These are phyloP conservation scores for Apiospora arundinis DNA, from an alignment of 2,329 filamentous ascomycete genomes.

Conservation along the genomic window DNA sequence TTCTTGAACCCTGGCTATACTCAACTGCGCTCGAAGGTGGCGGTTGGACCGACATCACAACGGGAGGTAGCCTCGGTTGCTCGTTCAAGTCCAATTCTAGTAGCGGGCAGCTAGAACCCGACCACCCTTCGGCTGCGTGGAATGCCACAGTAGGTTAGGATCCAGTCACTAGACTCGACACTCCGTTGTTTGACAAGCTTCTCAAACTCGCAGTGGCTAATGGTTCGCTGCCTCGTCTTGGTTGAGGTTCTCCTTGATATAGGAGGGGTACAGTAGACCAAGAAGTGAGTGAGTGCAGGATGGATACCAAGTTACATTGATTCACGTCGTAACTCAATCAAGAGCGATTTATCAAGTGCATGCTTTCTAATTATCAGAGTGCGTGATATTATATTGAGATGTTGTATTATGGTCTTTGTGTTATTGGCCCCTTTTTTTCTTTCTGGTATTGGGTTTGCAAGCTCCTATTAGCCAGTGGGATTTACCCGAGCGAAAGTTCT, in stretches of 20 bases:
- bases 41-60: slow-evolving; percentile 42
- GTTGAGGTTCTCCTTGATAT: background rate
- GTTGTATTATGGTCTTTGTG: background rate
- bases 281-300: too few species aligned
- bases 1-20: slow-evolving; percentile 71
- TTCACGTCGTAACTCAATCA: background rate
- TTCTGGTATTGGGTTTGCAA: background rate
- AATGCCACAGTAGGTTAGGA: slow-evolving; percentile 53
- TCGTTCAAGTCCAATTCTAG: slow-evolving; percentile 36
- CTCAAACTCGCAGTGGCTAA: background rate
- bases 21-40: slow-evolving; percentile 34
- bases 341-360: background rate
- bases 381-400: background rate
- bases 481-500: background rate
- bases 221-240: background rate
- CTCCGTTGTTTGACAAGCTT: background rate
- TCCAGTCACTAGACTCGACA: slow-evolving; percentile 52
- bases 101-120: slow-evolving; percentile 33
- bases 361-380: background rate
- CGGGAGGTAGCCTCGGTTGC: slow-evolving; percentile 43
- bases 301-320: background rate
- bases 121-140: slow-evolving; percentile 38
- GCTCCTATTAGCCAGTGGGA: background rate
- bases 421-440: background rate
- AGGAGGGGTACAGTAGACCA: background rate